Percentiles rank a stretch among this genome's conserved stretches.
phyloP scores from a whole-genome alignment of 352 stramenopile genomes.

The Pythium brachiatum region DNA sequence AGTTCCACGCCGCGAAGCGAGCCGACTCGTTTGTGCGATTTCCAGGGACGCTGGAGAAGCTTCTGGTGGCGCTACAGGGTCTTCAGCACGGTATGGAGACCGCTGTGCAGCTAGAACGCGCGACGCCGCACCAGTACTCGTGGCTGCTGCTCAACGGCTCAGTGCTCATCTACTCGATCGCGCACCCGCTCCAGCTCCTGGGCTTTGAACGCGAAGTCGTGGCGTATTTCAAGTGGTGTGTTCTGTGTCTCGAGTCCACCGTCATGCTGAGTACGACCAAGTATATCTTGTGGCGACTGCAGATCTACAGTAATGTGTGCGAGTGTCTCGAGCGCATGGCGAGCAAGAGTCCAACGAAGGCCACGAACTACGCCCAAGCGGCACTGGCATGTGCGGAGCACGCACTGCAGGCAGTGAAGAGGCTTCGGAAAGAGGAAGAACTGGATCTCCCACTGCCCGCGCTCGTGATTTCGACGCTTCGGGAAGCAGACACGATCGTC shows the following conservation, averaged over 20 bases:
- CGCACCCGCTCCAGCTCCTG: slow-evolving; percentile 39
- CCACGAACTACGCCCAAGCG: slow-evolving; percentile 29
- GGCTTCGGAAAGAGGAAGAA: slow-evolving; percentile 72
- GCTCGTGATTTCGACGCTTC: slow-evolving; percentile 33
- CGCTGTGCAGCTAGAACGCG: slow-evolving; percentile 35
- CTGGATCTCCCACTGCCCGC: slow-evolving; percentile 59
- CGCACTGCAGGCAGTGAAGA: slow-evolving; percentile 35
- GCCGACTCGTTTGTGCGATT: slow-evolving; percentile 38
- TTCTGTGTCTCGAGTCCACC: slow-evolving; percentile 51
- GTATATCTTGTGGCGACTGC: slow-evolving; percentile 63
- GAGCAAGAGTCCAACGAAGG: slow-evolving; percentile 27
- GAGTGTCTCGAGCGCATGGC: slow-evolving; percentile 58
- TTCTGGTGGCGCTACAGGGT: slow-evolving; percentile 34
- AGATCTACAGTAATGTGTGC: slow-evolving; percentile 50
- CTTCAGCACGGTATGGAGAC: slow-evolving; percentile 47
- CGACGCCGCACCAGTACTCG: slow-evolving; percentile 30
- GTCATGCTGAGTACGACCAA: slow-evolving; percentile 59
- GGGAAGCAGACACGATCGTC: slow-evolving; percentile 38
- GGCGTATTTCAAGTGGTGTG: slow-evolving; percentile 57
- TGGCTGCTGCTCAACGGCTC: slow-evolving; percentile 74
- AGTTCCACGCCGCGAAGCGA: slow-evolving; percentile 35
- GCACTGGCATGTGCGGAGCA: slow-evolving; percentile 45
- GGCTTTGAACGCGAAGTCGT: slow-evolving; percentile 57
- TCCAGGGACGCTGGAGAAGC: slow-evolving; percentile 48
- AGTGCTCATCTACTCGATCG: slow-evolving; percentile 52